Evolutionary conservation across 2,329 filamentous ascomycete genomes (phyloP), one percentile per base, ranked within the genome.

Genomic region (Helminthosporium solani): DNA sequence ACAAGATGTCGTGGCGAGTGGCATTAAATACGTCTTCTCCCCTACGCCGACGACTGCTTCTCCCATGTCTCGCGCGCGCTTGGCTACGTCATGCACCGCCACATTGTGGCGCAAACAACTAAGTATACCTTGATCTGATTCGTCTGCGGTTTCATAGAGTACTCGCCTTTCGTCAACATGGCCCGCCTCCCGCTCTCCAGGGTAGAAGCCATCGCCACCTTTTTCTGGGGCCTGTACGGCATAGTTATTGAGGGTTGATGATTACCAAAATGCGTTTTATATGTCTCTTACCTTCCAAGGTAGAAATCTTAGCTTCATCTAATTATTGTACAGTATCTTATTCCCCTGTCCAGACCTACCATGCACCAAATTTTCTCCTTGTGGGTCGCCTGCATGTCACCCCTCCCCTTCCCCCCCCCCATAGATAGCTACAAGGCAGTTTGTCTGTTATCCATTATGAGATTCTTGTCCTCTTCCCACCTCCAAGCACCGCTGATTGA

Each of bases 41-140:
- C 25, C 25, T 12, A 12, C 25, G 42, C 18, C 33, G 27, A n/a
- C 42, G 18, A 38, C 38, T n/a, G n/a, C 34, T 49, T 40, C 47
- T 34, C 45, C 48, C 43, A 30, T 27, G 12, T 21, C 25, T 47
- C 47, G 49, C 38, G 49, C 53, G 53, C 53, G 53, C 53, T 56
- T 53, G 53, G 39, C 37, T 53, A 53, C 53, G 50, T 53, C 50
- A 53, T 12, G 28, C 28, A 31, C 28, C 12, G 28, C 28, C 28
- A 31, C 28, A 31, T 14, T 40, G 50, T 43, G 39, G 42, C 37
- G 31, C n/a, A 2, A 7, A n/a, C n/a, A n/a, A n/a, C n/a, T n/a
- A n/a, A n/a, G 15, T 20, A 16, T 11, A 16, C 40, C 33, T 8
- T 19, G 19, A 9, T 19, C 12, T 44, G 33, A 37, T 38, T 44